Conservation (phyloP, 371 early-diverging fungal species). For the Choanephora cucurbitarum region DNA sequence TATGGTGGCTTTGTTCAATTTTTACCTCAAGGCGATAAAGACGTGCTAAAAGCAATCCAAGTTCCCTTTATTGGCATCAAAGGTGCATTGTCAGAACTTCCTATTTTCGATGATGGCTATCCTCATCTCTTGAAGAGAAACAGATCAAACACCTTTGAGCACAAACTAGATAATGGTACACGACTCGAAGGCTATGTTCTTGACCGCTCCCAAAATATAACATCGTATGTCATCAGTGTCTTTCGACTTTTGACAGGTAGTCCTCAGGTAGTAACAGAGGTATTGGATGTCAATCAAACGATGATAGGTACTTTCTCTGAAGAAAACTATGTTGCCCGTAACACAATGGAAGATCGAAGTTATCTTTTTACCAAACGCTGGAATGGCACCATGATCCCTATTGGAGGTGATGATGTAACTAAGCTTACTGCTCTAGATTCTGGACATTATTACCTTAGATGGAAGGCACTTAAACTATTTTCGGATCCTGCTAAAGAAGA, state of each 20-base stretch:
- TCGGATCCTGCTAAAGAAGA: constrained; percentile 15
- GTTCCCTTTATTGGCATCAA: constrained; percentile 61
- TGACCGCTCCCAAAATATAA: not conserved
- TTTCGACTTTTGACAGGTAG: constrained; percentile 25
- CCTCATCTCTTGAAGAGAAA: constrained; percentile 21
- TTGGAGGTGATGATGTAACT: constrained; percentile 5
- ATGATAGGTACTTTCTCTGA: constrained; percentile 13
- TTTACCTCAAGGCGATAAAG: constrained; percentile 13
- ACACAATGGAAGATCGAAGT: constrained; percentile 7
- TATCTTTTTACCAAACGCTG: constrained; percentile 18
- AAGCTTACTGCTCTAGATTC: constrained; percentile 1
- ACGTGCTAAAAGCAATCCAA: constrained; percentile 23
- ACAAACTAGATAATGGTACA: not conserved
- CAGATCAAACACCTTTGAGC: not conserved
- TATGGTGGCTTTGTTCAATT: constrained; percentile 47
- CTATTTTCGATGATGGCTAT: constrained; percentile 43
- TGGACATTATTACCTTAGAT: constrained; percentile 22
- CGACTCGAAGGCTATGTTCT: constrained; percentile 4
- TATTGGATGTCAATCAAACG: constrained; percentile 8
- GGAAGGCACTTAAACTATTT: constrained; percentile 21
- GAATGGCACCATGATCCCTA: constrained; percentile 25
- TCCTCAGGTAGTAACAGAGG: constrained; percentile 14
- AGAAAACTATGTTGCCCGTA: constrained; percentile 15
- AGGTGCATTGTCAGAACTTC: constrained; percentile 51
- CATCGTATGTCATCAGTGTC: constrained; percentile 6